Base-by-base conservation (phyloP, 768 basidiomycete species). In the Lactarius vividus region DNA sequence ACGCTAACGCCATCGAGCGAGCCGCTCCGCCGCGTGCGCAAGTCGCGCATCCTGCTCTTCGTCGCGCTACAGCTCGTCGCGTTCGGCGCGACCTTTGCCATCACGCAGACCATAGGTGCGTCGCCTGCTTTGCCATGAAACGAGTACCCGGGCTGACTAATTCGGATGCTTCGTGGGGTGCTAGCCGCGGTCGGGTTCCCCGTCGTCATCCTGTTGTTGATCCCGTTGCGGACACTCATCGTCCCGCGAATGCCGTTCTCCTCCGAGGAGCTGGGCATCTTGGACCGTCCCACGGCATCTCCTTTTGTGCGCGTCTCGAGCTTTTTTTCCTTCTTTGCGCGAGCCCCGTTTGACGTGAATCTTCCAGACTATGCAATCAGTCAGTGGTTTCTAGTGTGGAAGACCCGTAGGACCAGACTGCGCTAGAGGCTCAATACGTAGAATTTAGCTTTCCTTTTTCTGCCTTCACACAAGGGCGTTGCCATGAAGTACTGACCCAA, bases 251-350 rank as follows among this genome's bases (percentile, higher is more conserved):
- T 96, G 52, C 82, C 88, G 0, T 95, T 97, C 74, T 88, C 88
- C 0, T 72, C 75, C 3, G 90, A 89, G 66, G 96, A 97, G 72
- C 77, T 98, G 44, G 80, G 80, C 2, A 88, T 94, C 26, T 81
- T 98, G n/a, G 96, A 97, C 74, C 89, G 91, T 2, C 91, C 94
- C 0, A 89, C 92, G 0, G 95, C 96, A 13, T 93, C 91, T 16
- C 83, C 86, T n/a, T 91, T 91, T 70, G 90, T 92, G 71, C 79
- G 91, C 85, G 7, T 52, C 68, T 54, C 6, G 2, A 13, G 18
- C 29, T 33, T n/a, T n/a, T 6, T 52, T 15, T n/a, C n/a, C 7
- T 26, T 5, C 2, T 15, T 2, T 5, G 62, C 29, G 13, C 3
- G 8, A 16, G 8, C 37, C 13, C 28, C 10, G 20, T 7, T n/a